These are phyloP conservation scores for Xenoacremonium recifei DNA, from an alignment of 2,329 filamentous ascomycete species.

Conservation along the genomic window DNA sequence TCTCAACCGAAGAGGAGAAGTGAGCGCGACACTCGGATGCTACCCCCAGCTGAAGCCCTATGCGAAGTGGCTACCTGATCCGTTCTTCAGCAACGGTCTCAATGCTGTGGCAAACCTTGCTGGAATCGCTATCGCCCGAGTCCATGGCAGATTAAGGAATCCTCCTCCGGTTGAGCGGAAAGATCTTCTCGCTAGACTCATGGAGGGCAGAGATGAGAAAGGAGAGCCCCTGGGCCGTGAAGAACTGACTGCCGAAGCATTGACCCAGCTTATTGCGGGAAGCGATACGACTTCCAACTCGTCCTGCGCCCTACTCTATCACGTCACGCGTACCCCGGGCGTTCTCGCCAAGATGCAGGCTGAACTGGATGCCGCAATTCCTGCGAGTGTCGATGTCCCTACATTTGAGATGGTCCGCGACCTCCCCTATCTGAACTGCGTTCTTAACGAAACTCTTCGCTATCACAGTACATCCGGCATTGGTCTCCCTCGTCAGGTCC, in stretches of 20 bases:
- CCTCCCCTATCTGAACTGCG: constrained; percentile 70
- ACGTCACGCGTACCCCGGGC: constrained; percentile 66
- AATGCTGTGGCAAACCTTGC: constrained; percentile 76
- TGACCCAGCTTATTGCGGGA: constrained; percentile 84
- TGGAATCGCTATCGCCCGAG: constrained; percentile 83
- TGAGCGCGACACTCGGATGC: constrained; percentile 76
- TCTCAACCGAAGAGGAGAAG: constrained; percentile 82
- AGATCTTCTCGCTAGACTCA: constrained; percentile 78
- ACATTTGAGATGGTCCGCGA: constrained; percentile 70
- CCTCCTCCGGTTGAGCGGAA: constrained; percentile 66
- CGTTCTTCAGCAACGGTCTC: constrained; percentile 76
- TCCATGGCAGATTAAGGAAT: constrained; percentile 69
- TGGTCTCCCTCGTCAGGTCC: constrained; percentile 76
- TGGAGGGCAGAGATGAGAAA: constrained; percentile 81
- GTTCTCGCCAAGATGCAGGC: constrained; percentile 70
- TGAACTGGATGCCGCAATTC: constrained; percentile 73
- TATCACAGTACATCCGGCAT: constrained; percentile 85
- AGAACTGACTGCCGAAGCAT: constrained; percentile 83
- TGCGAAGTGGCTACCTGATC: constrained; percentile 76
- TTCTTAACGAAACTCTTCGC: constrained; percentile 82
- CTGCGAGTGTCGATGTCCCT: constrained; percentile 61
- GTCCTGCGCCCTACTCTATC: constrained; percentile 79
- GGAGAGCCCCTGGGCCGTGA: constrained; percentile 72
- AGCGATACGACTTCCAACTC: constrained; percentile 78
- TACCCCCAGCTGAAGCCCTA: constrained; percentile 74